Evolutionary conservation across 169 alveolate species (phyloP).

Genomic region (Plasmodium coatneyi): DNA sequence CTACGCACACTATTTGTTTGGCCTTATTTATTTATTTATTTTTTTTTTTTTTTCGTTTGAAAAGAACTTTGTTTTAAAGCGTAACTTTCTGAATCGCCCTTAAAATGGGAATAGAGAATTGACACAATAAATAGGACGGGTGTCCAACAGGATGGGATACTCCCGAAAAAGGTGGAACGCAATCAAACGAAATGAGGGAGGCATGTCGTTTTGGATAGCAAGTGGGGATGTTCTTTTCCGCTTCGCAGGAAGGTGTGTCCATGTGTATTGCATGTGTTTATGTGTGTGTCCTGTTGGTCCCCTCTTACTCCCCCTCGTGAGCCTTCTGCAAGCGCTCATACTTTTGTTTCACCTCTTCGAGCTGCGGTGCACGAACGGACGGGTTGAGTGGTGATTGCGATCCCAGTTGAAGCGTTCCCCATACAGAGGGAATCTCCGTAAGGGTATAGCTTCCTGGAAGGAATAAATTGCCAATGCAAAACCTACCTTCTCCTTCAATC

Average conservation of each 20-base stretch:
- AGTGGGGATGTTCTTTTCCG: not conserved
- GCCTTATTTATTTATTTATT: not conserved
- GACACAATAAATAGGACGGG: not conserved
- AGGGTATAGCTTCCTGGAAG: not conserved
- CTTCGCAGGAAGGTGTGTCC: not conserved
- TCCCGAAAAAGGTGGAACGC: not conserved
- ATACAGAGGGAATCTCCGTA: not conserved
- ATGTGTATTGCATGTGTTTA: not conserved
- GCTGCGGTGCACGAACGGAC: not conserved
- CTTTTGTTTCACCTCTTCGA: not conserved
- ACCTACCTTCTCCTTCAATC: conserved; percentile 30
- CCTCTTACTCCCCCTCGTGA: not conserved
- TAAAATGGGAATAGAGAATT: not conserved
- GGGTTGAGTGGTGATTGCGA: not conserved
- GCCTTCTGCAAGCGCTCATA: not conserved
- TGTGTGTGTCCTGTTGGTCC: not conserved
- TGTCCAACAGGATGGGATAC: not conserved
- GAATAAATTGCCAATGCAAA: not conserved
- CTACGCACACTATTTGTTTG: conserved; percentile 2
- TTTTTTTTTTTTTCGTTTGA: not conserved
- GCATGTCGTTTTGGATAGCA: not conserved
- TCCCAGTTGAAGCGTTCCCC: not conserved
- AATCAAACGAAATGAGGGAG: not conserved
- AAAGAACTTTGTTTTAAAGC: not conserved
- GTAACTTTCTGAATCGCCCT: not conserved